These are phyloP conservation scores for Pugionium dolabratum DNA, from an alignment of 345 rosid genomes.

Conservation along the genomic window DNA sequence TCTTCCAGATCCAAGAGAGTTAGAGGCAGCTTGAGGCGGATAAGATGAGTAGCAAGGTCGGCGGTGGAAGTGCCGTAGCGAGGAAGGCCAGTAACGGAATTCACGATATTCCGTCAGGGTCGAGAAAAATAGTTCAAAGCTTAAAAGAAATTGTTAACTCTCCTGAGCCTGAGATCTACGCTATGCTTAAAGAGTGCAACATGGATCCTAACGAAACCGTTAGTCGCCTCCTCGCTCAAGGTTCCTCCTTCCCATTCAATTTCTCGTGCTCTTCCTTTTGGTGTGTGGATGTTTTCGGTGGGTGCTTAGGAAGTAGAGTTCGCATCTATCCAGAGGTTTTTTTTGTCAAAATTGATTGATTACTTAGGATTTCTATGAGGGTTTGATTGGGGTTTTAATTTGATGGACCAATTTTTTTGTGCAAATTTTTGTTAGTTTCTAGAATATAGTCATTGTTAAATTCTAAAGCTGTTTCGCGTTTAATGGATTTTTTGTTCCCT, in stretches of 20 bases:
- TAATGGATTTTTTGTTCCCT: background rate
- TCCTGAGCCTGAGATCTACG: conserved; percentile 91
- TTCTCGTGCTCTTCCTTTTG: no score
- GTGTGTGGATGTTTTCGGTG: no score
- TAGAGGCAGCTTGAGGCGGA: conserved; percentile 29
- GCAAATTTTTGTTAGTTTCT: no score
- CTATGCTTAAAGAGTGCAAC: conserved; percentile 89
- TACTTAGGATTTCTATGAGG: conserved; percentile 30
- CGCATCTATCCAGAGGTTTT: conserved; percentile 5
- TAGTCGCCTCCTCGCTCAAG: conserved; percentile 92
- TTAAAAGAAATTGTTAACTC: conserved; percentile 96
- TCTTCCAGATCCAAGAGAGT: conserved; percentile 39
- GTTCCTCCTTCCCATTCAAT: conserved; percentile 37
- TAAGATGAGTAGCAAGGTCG: conserved; percentile 59
- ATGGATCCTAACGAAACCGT: conserved; percentile 99
- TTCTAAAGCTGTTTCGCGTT: background rate
- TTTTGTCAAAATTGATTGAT: conserved; percentile 6
- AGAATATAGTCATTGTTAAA: no score
- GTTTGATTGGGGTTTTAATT: conserved; percentile 30
- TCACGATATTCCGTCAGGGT: conserved; percentile 73
- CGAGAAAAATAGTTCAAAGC: conserved; percentile 85
- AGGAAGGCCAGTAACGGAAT: conserved; percentile 54
- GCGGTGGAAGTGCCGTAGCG: conserved; percentile 40
- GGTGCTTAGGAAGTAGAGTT: conserved; percentile 13
- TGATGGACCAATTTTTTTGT: background rate